Evolutionary conservation across 192 early-diverging fungal genomes (phyloP).

Genomic region (Funneliformis mosseae): DNA sequence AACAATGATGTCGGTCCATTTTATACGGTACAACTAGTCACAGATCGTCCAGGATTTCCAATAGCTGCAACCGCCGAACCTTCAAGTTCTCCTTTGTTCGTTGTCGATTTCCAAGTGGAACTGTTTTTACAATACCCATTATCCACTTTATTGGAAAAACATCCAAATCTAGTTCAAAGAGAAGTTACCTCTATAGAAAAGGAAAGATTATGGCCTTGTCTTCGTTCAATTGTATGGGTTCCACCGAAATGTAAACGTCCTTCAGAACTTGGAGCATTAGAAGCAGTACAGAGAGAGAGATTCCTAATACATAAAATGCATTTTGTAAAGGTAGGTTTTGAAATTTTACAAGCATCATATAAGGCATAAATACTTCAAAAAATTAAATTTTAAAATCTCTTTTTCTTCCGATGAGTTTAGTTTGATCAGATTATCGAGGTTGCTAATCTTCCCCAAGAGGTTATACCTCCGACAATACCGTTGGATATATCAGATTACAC

Average conservation of each 20-base stretch:
- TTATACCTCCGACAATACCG: not conserved
- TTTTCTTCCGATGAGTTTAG: not conserved
- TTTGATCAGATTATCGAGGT: not conserved
- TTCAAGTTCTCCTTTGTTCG: not conserved
- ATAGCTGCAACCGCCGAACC: not conserved
- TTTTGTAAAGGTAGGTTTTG: constrained; percentile 11
- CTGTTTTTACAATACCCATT: not conserved
- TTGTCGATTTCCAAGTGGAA: constrained; percentile 18
- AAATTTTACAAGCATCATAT: too few species aligned
- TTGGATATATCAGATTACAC: not conserved
- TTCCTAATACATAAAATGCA: not conserved
- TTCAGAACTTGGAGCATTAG: not conserved
- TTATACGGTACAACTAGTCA: not conserved
- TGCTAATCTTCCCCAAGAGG: not conserved
- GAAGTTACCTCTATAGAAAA: not conserved
- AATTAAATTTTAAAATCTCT: too few species aligned
- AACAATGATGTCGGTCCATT: not conserved
- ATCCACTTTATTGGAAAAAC: not conserved
- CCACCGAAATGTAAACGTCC: not conserved
- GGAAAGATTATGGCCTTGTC: constrained; percentile 1
- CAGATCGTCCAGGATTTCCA: not conserved
- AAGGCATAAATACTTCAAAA: too few species aligned
- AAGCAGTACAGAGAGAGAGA: not conserved
- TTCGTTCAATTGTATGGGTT: not conserved
- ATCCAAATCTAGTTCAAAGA: not conserved